phyloP scores from a whole-genome alignment of 78 protist genomes.

The Dictyostelium brefeldianum region DNA sequence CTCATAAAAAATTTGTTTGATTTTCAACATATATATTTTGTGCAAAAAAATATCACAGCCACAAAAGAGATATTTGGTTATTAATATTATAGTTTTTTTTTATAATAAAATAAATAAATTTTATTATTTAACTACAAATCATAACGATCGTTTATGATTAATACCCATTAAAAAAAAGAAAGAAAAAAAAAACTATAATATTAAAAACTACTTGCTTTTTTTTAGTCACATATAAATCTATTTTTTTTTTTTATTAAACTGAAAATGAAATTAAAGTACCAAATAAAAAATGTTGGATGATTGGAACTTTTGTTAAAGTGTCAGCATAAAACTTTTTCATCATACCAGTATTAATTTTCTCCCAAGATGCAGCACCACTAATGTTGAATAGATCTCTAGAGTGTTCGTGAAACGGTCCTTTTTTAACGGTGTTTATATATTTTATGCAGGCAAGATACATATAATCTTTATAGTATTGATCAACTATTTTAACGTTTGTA shows the following conservation, averaged over 20 bases:
- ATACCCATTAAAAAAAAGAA: too few relatives aligned
- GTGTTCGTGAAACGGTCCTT: conserved; percentile 90
- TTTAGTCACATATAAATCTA: not conserved
- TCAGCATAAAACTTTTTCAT: conserved; percentile 92
- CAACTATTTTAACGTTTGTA: conserved; percentile 5
- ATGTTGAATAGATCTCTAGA: conserved; percentile 91
- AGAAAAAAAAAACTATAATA: not conserved
- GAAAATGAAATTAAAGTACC: conserved; percentile 86
- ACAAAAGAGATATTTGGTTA: too few relatives aligned
- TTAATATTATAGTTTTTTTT: too few relatives aligned
- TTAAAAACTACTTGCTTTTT: not conserved
- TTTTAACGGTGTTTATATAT: conserved; percentile 84
- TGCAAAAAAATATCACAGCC: too few relatives aligned
- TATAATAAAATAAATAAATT: too few relatives aligned
- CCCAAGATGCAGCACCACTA: conserved; percentile 79
- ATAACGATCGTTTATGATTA: too few relatives aligned
- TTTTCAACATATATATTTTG: too few relatives aligned
- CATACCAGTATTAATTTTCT: conserved; percentile 86
- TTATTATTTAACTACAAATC: too few relatives aligned
- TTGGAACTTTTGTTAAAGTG: conserved; percentile 91
- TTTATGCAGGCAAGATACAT: conserved; percentile 84
- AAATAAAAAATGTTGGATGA: conserved; percentile 94
- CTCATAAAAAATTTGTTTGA: too few relatives aligned
- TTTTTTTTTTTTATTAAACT: not conserved
- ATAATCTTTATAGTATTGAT: conserved; percentile 62